These are phyloP conservation scores for Syzygium aromaticum DNA, from an alignment of 345 rosid genomes.

Conservation along the genomic window DNA sequence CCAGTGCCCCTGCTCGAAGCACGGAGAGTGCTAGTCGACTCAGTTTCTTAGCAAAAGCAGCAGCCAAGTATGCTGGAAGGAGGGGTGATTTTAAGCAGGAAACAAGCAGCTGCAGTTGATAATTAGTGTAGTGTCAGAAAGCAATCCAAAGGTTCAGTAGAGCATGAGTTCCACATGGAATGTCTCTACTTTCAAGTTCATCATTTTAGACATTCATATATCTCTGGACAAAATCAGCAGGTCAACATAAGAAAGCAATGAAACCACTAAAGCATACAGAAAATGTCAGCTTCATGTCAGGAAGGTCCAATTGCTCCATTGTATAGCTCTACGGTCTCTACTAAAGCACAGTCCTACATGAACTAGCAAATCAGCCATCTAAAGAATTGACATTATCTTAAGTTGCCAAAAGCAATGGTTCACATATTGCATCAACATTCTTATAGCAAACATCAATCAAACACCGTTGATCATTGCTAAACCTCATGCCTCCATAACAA, in stretches of 20 bases:
- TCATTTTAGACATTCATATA: no score
- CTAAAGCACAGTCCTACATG: background rate
- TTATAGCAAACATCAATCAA: background rate
- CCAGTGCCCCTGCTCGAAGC: constrained; percentile 78
- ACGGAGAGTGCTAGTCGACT: constrained; percentile 62
- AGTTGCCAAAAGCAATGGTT: background rate
- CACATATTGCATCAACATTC: background rate
- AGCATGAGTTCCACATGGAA: no score
- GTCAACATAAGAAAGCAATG: background rate
- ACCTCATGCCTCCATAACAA: background rate
- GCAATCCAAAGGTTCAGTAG: no score
- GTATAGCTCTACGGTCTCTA: rapidly evolving
- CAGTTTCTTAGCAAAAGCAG: constrained; percentile 78
- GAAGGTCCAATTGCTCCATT: background rate
- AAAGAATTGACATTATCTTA: background rate
- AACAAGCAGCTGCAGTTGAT: constrained; percentile 65
- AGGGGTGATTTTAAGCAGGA: constrained; percentile 75
- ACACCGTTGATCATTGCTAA: background rate
- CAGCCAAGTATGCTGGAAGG: constrained; percentile 94
- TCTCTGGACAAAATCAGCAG: no score
- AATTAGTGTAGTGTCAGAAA: background rate
- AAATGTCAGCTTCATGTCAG: background rate
- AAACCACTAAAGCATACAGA: background rate
- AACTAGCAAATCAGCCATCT: background rate
- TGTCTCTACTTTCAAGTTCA: no score